phyloP scores from a whole-genome alignment of 257 asterid genomes.

The Ehretia macrophylla region DNA sequence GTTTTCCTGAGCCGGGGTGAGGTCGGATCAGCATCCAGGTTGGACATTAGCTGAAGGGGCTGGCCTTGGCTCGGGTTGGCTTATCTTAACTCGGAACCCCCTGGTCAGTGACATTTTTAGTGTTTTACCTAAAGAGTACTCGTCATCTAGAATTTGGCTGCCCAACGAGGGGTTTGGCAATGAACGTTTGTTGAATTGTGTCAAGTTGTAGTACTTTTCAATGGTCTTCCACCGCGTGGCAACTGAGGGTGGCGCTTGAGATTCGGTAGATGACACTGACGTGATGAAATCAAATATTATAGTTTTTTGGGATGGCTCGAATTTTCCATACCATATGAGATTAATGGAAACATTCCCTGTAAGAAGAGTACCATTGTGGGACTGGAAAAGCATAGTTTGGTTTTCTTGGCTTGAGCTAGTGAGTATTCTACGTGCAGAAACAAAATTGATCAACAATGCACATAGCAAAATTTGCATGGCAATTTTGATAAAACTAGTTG shows the following conservation, averaged over 20 bases:
- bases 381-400: constrained; percentile 15
- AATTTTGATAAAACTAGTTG: not conserved
- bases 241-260: constrained; percentile 20
- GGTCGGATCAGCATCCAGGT: no score
- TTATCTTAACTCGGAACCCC: no score
- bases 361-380: constrained; percentile 31
- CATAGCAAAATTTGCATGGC: not conserved
- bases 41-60: no score
- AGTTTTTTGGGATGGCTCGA: constrained; percentile 20
- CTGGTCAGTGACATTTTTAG: constrained; percentile 16
- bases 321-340: constrained; percentile 24
- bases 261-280: constrained; percentile 2
- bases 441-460: constrained; percentile 4
- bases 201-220: constrained; percentile 14
- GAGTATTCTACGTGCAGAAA: constrained; percentile 2
- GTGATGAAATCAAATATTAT: constrained; percentile 19
- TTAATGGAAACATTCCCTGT: constrained; percentile 12
- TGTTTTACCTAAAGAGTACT: constrained; percentile 22
- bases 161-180: not conserved
- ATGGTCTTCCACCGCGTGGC: constrained; percentile 27
- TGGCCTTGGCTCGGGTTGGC: no score
- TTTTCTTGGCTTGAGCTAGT: constrained; percentile 6
- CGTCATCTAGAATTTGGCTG: constrained; percentile 13
- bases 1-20: no score
- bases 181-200: constrained; percentile 1